These are phyloP conservation scores for Colletotrichum theobromicola DNA, from an alignment of 2,329 filamentous ascomycete species.

Conservation along the genomic window DNA sequence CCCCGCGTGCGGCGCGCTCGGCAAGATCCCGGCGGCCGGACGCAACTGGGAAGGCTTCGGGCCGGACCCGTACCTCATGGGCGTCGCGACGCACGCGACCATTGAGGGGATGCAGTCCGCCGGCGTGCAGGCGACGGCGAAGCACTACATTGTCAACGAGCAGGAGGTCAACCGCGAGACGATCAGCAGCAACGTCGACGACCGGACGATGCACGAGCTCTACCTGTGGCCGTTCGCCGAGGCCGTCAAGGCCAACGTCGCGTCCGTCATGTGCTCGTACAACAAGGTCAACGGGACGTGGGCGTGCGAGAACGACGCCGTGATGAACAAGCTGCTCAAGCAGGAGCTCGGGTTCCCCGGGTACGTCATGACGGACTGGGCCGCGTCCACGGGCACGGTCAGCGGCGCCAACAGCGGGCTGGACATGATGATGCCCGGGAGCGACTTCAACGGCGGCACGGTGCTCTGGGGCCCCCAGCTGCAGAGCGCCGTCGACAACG, in stretches of 20 bases:
- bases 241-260: constrained; percentile 69
- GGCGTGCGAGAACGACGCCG: constrained; percentile 67
- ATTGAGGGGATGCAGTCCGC: constrained; percentile 61
- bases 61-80: constrained; percentile 76
- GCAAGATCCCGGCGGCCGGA: constrained; percentile 74
- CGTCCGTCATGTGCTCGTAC: constrained; percentile 75
- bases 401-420: constrained; percentile 70
- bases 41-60: constrained; percentile 88
- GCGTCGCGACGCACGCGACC: constrained; percentile 66
- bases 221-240: constrained; percentile 74
- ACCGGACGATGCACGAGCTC: constrained; percentile 71
- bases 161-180: constrained; percentile 66
- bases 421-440: constrained; percentile 85
- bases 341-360: constrained; percentile 77
- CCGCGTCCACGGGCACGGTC: constrained; percentile 75
- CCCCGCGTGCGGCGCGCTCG: constrained; percentile 77
- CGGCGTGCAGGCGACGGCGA: constrained; percentile 43
- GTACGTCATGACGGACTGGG: constrained; percentile 69
- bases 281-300: constrained; percentile 74
- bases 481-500: constrained; percentile 58
- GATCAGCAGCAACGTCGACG: constrained; percentile 63
- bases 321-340: constrained; percentile 69
- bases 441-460: constrained; percentile 51
- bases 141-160: constrained; percentile 73
- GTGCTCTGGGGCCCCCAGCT: constrained; percentile 63